Conservation (phyloP, 23 red algal genomes). For the Pyropia haitanensis region DNA sequence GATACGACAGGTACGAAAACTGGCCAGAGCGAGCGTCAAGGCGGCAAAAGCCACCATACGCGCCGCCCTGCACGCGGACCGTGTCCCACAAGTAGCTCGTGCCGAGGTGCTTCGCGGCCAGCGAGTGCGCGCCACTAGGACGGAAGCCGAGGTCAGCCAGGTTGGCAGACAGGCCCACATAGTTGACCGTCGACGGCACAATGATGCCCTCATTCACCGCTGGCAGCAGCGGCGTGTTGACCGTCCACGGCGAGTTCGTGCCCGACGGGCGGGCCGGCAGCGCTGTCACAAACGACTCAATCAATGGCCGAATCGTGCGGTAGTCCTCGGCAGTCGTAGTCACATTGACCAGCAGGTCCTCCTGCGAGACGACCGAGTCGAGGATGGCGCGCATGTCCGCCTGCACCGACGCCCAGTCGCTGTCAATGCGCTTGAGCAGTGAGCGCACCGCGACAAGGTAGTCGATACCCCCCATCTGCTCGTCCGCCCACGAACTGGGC, state of each 20-base stretch:
- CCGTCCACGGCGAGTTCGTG: slow-evolving; percentile 19
- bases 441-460: slow-evolving; percentile 51
- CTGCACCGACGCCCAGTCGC: slow-evolving; percentile 63
- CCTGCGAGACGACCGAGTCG: slow-evolving; percentile 30
- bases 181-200: slow-evolving; percentile 83
- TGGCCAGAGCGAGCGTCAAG: slow-evolving; percentile 68
- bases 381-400: slow-evolving; percentile 44
- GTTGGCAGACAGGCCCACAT: slow-evolving; percentile 89
- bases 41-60: slow-evolving; percentile 93
- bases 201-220: slow-evolving; percentile 76
- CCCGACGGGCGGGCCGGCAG: slow-evolving; percentile 32
- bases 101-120: slow-evolving; percentile 79
- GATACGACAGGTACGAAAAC: slow-evolving; percentile 83
- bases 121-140: slow-evolving; percentile 45
- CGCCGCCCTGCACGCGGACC: slow-evolving; percentile 91
- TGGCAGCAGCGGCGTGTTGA: not conserved
- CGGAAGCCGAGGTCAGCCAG: slow-evolving; percentile 70
- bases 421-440: slow-evolving; percentile 56
- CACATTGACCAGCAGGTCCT: slow-evolving; percentile 65
- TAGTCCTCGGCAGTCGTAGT: slow-evolving; percentile 53
- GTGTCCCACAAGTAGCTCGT: slow-evolving; percentile 88
- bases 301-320: slow-evolving; percentile 15
- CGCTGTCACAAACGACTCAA: slow-evolving; percentile 50
- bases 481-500: slow-evolving; percentile 42
- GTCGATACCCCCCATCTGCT: slow-evolving; percentile 80